Percentiles rank a stretch among this genome's conserved stretches.
phyloP scores from a whole-genome alignment of 768 basidiomycete species.

The Suillus tomentosus region DNA sequence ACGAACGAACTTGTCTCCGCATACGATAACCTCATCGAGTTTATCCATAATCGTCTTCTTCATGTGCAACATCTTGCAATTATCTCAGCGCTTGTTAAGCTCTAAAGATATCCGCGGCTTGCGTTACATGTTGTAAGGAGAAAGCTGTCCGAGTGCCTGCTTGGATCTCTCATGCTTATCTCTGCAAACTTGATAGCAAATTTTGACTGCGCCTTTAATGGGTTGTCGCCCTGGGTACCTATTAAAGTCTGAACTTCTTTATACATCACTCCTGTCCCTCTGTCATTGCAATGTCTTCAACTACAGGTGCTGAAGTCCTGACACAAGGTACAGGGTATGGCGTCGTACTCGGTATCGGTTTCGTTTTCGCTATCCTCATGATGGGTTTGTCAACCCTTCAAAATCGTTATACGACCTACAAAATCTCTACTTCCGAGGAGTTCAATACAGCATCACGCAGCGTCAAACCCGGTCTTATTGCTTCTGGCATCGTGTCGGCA shows the following conservation, averaged over 20 bases:
- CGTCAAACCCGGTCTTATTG: conserved; percentile 22
- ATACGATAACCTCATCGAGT: background rate
- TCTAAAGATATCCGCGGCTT: conserved; percentile 16
- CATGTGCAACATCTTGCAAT: background rate
- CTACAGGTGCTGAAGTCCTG: conserved; percentile 20
- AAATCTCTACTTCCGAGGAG: conserved; percentile 28
- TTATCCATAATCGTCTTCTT: background rate
- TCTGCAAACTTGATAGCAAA: conserved; percentile 1
- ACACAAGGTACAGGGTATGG: conserved; percentile 32
- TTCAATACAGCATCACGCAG: conserved; percentile 32
- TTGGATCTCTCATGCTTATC: conserved; percentile 21
- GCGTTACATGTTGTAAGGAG: background rate
- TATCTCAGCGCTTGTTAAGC: conserved; percentile 5
- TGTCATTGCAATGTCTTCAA: conserved; percentile 16
- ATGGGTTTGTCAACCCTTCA: conserved; percentile 29
- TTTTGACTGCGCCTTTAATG: background rate
- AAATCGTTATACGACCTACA: conserved; percentile 30
- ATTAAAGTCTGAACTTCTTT: conserved; percentile 3
- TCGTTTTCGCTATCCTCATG: conserved; percentile 32
- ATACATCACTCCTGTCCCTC: conserved; percentile 1
- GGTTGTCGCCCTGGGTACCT: background rate
- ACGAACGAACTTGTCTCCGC: background rate
- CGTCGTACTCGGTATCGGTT: conserved; percentile 32
- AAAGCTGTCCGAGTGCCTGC: background rate
- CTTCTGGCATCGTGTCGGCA: conserved; percentile 27